Percentiles rank a stretch among this genome's conserved stretches.
Evolutionary conservation across 768 basidiomycete species (phyloP).

Genomic region (Mycena chlorophos): DNA sequence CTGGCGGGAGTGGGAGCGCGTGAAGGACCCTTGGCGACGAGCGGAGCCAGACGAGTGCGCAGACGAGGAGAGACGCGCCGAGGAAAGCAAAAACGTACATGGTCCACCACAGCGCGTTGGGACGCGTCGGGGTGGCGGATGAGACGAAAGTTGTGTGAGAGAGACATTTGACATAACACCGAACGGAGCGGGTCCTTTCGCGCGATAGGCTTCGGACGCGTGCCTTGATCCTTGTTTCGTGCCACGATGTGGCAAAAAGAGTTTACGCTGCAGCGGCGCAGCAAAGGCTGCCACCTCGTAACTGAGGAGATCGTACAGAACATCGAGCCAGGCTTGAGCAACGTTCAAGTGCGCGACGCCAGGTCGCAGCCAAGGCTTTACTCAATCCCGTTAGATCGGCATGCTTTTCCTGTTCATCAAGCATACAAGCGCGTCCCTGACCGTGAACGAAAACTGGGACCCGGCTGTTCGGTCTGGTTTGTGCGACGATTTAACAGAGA

Average conservation of each 20-base stretch:
- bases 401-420: conserved; percentile 86
- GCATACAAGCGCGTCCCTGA: conserved; percentile 78
- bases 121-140: too few species aligned
- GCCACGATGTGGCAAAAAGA: conserved; percentile 85
- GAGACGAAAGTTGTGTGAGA: too few species aligned
- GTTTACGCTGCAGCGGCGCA: conserved; percentile 57
- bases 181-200: too few species aligned
- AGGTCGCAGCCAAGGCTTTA: background rate
- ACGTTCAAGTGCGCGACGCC: conserved; percentile 41
- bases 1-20: conserved; percentile 39
- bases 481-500: too few species aligned
- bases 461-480: conserved; percentile 51
- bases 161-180: too few species aligned
- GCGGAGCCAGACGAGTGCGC: conserved; percentile 15
- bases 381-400: conserved; percentile 54
- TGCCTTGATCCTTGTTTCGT: background rate
- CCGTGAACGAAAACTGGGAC: conserved; percentile 90
- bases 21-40: conserved; percentile 9
- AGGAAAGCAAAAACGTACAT: conserved; percentile 6
- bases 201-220: too few species aligned
- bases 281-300: conserved; percentile 79
- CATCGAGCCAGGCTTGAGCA: conserved; percentile 67
- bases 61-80: conserved; percentile 15
- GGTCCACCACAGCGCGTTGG: too few species aligned
- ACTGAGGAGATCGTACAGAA: conserved; percentile 72